Percentiles rank a stretch among this genome's conserved stretches.
Conservation (phyloP, 2,329 filamentous ascomycete genomes). For the Macroventuria anomochaeta region DNA sequence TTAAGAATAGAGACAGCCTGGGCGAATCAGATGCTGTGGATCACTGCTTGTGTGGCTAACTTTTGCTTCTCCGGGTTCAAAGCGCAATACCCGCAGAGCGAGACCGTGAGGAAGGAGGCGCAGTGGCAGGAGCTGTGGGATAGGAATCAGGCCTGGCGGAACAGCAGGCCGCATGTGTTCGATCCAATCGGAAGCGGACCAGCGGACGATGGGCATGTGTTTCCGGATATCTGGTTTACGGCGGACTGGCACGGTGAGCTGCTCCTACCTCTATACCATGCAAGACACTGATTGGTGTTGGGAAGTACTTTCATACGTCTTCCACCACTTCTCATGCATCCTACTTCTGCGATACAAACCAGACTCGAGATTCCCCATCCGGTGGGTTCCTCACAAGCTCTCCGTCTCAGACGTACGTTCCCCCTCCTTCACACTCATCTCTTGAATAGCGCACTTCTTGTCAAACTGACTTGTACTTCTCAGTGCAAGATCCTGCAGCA, state of each 20-base stretch:
- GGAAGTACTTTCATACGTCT: constrained; percentile 35
- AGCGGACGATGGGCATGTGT: constrained; percentile 5
- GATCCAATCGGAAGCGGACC: constrained; percentile 33
- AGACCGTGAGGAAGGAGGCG: background rate
- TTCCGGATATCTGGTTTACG: constrained; percentile 22
- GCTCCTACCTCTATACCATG: too few relatives aligned
- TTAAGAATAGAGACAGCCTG: constrained; percentile 38
- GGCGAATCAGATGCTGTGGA: constrained; percentile 41
- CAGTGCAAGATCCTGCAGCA: constrained; percentile 31
- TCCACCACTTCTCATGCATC: constrained; percentile 39
- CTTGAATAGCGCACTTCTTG: too few relatives aligned
- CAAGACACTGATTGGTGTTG: too few relatives aligned
- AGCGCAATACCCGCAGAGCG: constrained; percentile 12
- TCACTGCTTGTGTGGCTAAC: constrained; percentile 36
- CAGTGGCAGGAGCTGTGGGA: constrained; percentile 35
- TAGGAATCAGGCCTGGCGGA: constrained; percentile 28
- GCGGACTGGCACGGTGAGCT: constrained; percentile 40
- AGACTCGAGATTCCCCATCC: constrained; percentile 32
- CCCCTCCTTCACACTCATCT: too few relatives aligned
- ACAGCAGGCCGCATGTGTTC: constrained; percentile 30
- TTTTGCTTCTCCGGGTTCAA: constrained; percentile 35
- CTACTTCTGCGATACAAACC: constrained; percentile 40
- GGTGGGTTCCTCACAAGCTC: constrained; percentile 13
- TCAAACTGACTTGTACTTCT: too few relatives aligned
- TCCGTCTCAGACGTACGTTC: constrained; percentile 7